Evolutionary conservation across 1,139 yeast species (phyloP).

Genomic region (Blastobotrys petasosporus): DNA sequence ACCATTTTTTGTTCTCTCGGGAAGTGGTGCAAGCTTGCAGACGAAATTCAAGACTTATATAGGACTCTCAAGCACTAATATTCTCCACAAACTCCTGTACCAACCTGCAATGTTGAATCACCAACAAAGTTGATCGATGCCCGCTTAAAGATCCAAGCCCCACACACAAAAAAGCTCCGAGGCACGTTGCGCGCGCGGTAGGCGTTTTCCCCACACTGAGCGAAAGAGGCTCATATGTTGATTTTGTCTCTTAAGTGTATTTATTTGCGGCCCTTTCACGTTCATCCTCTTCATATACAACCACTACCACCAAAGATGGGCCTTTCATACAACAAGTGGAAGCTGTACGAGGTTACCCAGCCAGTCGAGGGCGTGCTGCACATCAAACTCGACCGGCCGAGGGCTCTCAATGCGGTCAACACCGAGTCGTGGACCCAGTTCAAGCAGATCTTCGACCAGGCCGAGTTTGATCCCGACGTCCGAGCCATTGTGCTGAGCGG

Average conservation of each 20-base stretch:
- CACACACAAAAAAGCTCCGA: neutral
- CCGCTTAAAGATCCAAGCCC: no score
- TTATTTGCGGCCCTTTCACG: neutral
- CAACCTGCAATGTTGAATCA: no score
- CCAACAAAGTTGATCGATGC: no score
- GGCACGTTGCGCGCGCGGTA: neutral
- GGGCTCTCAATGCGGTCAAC: constrained; percentile 54
- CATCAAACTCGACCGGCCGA: constrained; percentile 60
- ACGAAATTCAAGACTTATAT: no score
- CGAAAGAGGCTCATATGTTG: no score
- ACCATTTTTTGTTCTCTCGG: constrained; percentile 2
- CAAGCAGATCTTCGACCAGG: constrained; percentile 42
- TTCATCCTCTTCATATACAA: no score
- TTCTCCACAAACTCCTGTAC: no score
- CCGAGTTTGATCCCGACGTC: constrained; percentile 44
- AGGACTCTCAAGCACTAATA: no score
- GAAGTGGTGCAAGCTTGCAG: no score
- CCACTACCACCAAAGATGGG: no score
- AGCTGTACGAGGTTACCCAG: constrained; percentile 18
- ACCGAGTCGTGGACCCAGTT: constrained; percentile 53
- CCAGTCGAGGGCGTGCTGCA: constrained; percentile 47
- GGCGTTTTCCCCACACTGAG: no score
- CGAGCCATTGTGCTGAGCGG: constrained; percentile 56
- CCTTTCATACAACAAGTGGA: constrained; percentile 17
- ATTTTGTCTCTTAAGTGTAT: neutral